phyloP scores from a whole-genome alignment of 2,329 filamentous ascomycete genomes.

The Epicoccum sorghinum region DNA sequence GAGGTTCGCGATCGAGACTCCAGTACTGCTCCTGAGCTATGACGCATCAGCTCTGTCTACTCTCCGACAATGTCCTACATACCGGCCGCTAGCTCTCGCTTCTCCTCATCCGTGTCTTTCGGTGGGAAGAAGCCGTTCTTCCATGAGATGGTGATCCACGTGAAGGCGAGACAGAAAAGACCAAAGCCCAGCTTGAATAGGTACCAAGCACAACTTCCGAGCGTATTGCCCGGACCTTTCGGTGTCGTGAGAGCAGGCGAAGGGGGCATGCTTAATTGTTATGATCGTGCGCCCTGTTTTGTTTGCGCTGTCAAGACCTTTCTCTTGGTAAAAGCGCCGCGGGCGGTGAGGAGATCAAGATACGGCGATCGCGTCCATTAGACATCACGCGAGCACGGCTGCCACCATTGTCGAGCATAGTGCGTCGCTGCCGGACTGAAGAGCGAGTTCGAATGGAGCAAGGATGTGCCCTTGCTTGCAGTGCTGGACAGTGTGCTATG shows the following conservation, averaged over 20 bases:
- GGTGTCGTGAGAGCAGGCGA: slow-evolving; percentile 4
- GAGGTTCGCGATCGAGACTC: slow-evolving; percentile 57
- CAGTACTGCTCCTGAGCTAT: slow-evolving; percentile 61
- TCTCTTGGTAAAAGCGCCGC: not conserved
- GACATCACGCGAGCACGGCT: not conserved
- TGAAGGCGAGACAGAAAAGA: slow-evolving; percentile 30
- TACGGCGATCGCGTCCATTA: not conserved
- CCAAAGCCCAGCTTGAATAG: slow-evolving; percentile 42
- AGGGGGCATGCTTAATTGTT: slow-evolving; percentile 8
- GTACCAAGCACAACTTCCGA: slow-evolving; percentile 32
- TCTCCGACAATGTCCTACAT: not conserved
- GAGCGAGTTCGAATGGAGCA: not conserved
- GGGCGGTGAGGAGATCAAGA: slow-evolving; percentile 8
- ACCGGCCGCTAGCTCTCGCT: slow-evolving; percentile 36
- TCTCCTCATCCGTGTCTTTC: slow-evolving; percentile 34
- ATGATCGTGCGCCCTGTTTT: not conserved
- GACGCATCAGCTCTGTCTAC: slow-evolving; percentile 2
- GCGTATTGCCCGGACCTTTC: not conserved
- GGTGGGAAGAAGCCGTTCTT: slow-evolving; percentile 39
- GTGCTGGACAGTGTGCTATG: not conserved
- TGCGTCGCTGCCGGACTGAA: not conserved
- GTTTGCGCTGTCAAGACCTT: not conserved
- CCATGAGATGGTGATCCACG: slow-evolving; percentile 29
- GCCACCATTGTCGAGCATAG: not conserved
- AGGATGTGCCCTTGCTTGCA: slow-evolving; percentile 1